Evolutionary conservation across 208 protist genomes (phyloP).

Genomic region (Leishmania turanica): DNA sequence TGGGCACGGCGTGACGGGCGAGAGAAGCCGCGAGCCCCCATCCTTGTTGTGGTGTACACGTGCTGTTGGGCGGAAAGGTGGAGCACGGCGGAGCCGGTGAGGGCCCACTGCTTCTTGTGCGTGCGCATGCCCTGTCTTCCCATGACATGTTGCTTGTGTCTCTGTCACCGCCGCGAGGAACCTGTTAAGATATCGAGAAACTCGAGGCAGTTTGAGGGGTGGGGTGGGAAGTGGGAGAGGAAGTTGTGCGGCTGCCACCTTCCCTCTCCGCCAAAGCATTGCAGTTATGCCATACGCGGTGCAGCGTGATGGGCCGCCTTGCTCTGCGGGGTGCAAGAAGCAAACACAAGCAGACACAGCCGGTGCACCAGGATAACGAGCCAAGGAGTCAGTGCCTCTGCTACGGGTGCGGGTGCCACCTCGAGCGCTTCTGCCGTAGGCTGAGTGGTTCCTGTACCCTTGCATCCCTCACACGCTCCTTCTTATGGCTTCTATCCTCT

Average conservation of each 20-base stretch:
- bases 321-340: background rate
- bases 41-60: background rate
- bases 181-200: background rate
- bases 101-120: background rate
- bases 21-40: background rate
- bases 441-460: background rate
- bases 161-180: background rate
- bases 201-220: background rate
- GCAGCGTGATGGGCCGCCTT: background rate
- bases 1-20: background rate
- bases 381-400: background rate
- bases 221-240: background rate
- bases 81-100: background rate
- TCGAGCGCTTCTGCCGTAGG: background rate
- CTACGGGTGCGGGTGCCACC: background rate
- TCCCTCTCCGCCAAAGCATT: background rate
- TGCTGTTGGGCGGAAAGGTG: background rate
- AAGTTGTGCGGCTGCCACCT: background rate
- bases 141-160: background rate
- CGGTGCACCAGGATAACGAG: background rate
- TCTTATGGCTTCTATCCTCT: background rate
- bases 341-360: background rate
- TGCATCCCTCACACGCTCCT: background rate
- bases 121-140: background rate
- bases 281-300: background rate